phyloP scores from a whole-genome alignment of 2,329 filamentous ascomycete genomes.

The Nannizzia gypsea region DNA sequence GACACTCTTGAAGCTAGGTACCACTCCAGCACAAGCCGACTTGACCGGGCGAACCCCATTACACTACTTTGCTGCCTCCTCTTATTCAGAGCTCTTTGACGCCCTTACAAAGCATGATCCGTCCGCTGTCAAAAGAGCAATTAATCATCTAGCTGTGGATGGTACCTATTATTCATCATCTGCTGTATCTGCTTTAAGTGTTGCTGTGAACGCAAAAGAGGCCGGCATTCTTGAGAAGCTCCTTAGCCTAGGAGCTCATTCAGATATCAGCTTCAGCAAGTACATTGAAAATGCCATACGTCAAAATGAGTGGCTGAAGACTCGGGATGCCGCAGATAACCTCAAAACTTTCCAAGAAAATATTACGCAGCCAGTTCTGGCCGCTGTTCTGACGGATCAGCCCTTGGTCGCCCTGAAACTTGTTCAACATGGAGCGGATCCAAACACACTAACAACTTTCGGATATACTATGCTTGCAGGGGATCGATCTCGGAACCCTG shows the following conservation, averaged over 20 bases:
- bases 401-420: slow-evolving; percentile 46
- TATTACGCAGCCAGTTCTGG: slow-evolving; percentile 45
- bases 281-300: not conserved
- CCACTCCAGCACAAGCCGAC: slow-evolving; percentile 60
- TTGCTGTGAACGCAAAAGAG: slow-evolving; percentile 30
- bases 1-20: slow-evolving; percentile 40
- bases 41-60: slow-evolving; percentile 51
- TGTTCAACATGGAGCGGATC: slow-evolving; percentile 52
- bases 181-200: slow-evolving; percentile 5
- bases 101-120: slow-evolving; percentile 8
- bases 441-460: slow-evolving; percentile 45
- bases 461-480: slow-evolving; percentile 19
- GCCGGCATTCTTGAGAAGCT: slow-evolving; percentile 45
- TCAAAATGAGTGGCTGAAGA: not conserved
- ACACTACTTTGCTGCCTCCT: slow-evolving; percentile 46
- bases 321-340: not conserved
- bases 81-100: slow-evolving; percentile 23
- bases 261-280: not conserved
- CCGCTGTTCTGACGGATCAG: slow-evolving; percentile 45
- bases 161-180: not conserved
- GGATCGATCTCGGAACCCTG: not conserved
- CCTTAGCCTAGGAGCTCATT: slow-evolving; percentile 47
- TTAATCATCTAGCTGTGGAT: slow-evolving; percentile 7
- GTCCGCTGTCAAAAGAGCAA: slow-evolving; percentile 9
- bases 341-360: not conserved